These are phyloP conservation scores for Sanguinoderma infundibulare DNA, from an alignment of 1,284 basidiomycete species.

Conservation along the genomic window DNA sequence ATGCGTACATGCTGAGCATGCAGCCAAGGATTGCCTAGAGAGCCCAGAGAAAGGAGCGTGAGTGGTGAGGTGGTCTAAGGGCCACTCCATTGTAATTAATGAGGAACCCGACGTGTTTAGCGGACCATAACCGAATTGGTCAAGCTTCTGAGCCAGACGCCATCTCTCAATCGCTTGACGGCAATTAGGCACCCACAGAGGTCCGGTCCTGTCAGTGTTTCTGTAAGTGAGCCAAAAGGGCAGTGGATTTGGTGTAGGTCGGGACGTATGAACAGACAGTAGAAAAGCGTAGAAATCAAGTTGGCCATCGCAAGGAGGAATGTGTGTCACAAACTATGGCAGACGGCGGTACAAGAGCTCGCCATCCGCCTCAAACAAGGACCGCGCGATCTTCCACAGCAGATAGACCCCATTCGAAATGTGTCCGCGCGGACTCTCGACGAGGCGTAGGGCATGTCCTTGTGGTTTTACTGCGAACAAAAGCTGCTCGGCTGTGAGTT, in stretches of 20 bases:
- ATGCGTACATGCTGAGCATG: slow-evolving; percentile 10
- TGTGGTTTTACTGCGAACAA: slow-evolving; percentile 19
- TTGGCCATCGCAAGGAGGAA: slow-evolving; percentile 2
- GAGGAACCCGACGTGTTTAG: neutral
- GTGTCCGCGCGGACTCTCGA: slow-evolving; percentile 18
- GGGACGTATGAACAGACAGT: neutral
- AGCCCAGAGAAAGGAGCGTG: neutral
- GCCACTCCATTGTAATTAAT: neutral
- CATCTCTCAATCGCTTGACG: neutral
- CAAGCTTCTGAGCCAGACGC: neutral
- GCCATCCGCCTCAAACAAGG: slow-evolving; percentile 78
- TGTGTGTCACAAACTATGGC: slow-evolving; percentile 78
- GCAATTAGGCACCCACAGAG: neutral
- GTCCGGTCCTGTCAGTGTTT: neutral
- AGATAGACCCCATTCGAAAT: slow-evolving; percentile 31
- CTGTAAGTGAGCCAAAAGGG: neutral
- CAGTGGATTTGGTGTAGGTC: neutral
- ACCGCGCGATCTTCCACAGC: slow-evolving; percentile 47
- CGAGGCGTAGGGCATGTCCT: slow-evolving; percentile 32
- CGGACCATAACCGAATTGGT: neutral
- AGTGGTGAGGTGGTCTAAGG: neutral
- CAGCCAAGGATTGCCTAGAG: neutral
- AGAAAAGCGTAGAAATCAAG: neutral
- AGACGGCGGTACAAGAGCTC: slow-evolving; percentile 51
- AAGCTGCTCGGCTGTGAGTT: too few species aligned